Conservation (phyloP, 73 alveolate species). For the Paramecium octaurelia region DNA sequence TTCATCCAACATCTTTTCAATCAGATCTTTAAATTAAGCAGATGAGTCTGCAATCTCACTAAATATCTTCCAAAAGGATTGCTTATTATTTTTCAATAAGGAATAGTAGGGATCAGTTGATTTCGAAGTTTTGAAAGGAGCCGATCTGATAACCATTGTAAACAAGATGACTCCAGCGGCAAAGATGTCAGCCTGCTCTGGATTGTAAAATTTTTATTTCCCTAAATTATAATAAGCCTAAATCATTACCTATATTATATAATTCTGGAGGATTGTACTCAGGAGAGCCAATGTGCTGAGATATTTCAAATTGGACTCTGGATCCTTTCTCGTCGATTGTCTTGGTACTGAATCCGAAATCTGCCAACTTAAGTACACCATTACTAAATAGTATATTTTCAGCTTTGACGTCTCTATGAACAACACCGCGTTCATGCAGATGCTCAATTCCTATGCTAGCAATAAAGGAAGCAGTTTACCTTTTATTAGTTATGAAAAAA, state of each 20-base stretch:
- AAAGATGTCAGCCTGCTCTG: conserved; percentile 56
- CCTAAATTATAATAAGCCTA: background rate
- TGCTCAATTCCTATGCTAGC: conserved; percentile 45
- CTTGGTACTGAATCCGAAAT: conserved; percentile 58
- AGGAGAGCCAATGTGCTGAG: conserved; percentile 53
- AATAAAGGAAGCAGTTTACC: background rate
- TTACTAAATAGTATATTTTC: conserved; percentile 33
- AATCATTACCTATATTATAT: background rate
- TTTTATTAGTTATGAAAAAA: background rate
- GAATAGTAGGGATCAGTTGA: conserved; percentile 40
- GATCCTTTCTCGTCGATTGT: conserved; percentile 49
- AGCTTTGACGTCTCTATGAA: conserved; percentile 38
- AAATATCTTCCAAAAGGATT: conserved; percentile 49
- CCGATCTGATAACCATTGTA: conserved; percentile 60
- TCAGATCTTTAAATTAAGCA: background rate
- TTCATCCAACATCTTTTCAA: conserved; percentile 25
- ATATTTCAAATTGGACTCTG: conserved; percentile 15
- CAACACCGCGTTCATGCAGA: conserved; percentile 46
- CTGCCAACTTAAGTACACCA: conserved; percentile 10
- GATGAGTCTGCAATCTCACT: background rate
- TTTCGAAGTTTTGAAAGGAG: conserved; percentile 55
- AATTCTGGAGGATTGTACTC: conserved; percentile 64
- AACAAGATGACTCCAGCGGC: conserved; percentile 56
- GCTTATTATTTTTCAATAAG: conserved; percentile 22
- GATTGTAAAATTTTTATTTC: conserved; percentile 6